Base-by-base conservation (phyloP, 1,284 basidiomycete species). In the Ustilago trichophora region DNA sequence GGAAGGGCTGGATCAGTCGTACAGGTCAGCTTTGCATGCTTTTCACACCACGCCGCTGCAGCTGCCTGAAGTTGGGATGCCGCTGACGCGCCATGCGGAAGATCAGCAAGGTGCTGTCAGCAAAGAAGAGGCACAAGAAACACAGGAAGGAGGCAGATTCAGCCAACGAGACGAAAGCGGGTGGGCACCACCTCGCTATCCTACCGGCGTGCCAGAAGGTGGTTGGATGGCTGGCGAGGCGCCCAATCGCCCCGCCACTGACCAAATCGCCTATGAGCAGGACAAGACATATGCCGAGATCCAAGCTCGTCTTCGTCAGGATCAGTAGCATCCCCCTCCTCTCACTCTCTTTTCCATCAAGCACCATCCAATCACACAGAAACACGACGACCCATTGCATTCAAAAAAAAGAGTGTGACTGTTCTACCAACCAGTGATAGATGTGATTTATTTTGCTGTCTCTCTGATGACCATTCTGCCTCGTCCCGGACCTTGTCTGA, bases 111-210 rank as follows among this genome's bases (percentile, higher is more conserved):
- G 16, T 13, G 25, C 13, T 21, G 29, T 4, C 12, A 31, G 31
- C 15, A 57, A 24, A 35, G 16, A 24, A 12, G 36, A 26, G 29
- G 31, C 4, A 15, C 13, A 37, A 8, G 6, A 10, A 35, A 27
- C n/a, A 35, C 9, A 13, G 3, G 51, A 8, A 4, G 48, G 34
- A 13, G 54, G 45, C 1, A 22, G 65, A 16, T 47, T 72, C 34
- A 40, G 25, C n/a, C 19, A 43, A 21, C 41, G 74, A 11, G 55
- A 47, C 25, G 43, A 49, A 13, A 36, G 50, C 6, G 77, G 77
- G 16, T 79, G 77, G 77, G 74, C 77, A 16, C 59, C 70, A 6
- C 57, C 69, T 0, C 69, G 77, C 6, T 79, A 79, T 44, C 16
- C 42, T 22, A 38, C 54, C 0, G 57, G 63, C 36, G 21, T 47